These are phyloP conservation scores for Oryza rufipogon DNA, from an alignment of 176 grass and related monocot species.

Conservation along the genomic window DNA sequence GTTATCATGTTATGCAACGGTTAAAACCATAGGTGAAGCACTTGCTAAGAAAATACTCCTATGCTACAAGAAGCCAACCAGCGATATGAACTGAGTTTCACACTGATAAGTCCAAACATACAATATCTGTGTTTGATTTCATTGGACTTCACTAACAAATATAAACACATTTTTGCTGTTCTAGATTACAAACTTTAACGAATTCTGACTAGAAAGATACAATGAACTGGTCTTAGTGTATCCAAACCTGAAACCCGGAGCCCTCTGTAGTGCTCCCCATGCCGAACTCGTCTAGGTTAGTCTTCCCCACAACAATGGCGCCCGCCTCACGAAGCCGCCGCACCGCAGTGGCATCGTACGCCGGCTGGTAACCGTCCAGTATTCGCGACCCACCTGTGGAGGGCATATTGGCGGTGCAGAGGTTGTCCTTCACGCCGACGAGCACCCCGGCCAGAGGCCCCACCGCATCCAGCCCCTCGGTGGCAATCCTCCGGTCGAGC, in stretches of 20 bases:
- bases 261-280: constrained; percentile 98
- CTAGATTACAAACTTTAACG: constrained; percentile 6
- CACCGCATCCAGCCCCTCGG: constrained; percentile 53
- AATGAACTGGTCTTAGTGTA: constrained; percentile 9
- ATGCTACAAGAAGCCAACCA: not conserved
- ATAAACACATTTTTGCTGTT: not conserved
- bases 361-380: constrained; percentile 79
- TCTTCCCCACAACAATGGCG: constrained; percentile 85
- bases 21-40: not conserved
- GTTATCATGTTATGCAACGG: not conserved
- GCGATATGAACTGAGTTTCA: not conserved
- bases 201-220: not conserved
- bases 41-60: not conserved
- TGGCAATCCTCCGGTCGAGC: constrained; percentile 64
- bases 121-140: not conserved
- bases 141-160: not conserved
- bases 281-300: constrained; percentile 92
- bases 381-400: constrained; percentile 90
- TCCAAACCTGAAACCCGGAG: constrained; percentile 78
- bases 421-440: constrained; percentile 88
- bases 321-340: constrained; percentile 72
- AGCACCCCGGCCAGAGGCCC: constrained; percentile 80
- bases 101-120: not conserved
- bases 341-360: constrained; percentile 88
- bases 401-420: constrained; percentile 87